Evolutionary conservation across 768 basidiomycete genomes (phyloP), one percentile per base, ranked within the genome.

Genomic region (Fomitopsis pulvina): DNA sequence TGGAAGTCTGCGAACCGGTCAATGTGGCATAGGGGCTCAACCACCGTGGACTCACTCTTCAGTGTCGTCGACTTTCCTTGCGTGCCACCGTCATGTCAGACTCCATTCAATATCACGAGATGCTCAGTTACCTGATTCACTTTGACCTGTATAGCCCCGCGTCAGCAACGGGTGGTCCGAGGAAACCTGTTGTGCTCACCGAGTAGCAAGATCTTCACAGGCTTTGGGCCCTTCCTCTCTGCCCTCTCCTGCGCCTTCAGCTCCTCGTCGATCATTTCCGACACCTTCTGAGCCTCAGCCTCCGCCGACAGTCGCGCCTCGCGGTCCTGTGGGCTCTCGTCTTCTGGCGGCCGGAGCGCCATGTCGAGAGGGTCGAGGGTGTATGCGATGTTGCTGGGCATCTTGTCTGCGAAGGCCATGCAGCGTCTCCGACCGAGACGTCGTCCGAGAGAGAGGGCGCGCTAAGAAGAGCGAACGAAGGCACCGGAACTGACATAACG

Each of bases 1-100:
- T 83, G 83, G 57, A 87, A 87, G 63, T 86, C 85, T 87, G 30
- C 32, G 10, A 32, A 16, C 38, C 32, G 40, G 20, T 48, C 34
- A 39, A 25, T 22, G 25, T 28, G 43, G 43, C n/a, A 22, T 20
- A 16, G 24, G 25, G 24, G 8, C 41, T 5, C 25, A 41, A 8
- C 6, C 30, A 24, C n/a, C 11, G 11, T 14, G 9, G 2, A 64
- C 66, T 46, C 53, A 67, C 66, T 68, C 57, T 71, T 71, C 39
- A 71, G 53, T 9, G 67, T 67, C 2, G 69, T 70, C 5, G 68
- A 69, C 52, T 71, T 71, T 38, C 69, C 69, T 60, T 50, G 2
- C 28, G 12, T 10, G 20, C 34, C 34, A 14, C 34, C 34, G 18
- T 12, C 34, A 27, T 8, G 32, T 49, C 45, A 51, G 45, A 16